A percentile compares a stretch with the other conserved stretches of the same genome.
These are phyloP conservation scores for Telfairia occidentalis DNA, from an alignment of 331 rosid species.

Conservation along the genomic window DNA sequence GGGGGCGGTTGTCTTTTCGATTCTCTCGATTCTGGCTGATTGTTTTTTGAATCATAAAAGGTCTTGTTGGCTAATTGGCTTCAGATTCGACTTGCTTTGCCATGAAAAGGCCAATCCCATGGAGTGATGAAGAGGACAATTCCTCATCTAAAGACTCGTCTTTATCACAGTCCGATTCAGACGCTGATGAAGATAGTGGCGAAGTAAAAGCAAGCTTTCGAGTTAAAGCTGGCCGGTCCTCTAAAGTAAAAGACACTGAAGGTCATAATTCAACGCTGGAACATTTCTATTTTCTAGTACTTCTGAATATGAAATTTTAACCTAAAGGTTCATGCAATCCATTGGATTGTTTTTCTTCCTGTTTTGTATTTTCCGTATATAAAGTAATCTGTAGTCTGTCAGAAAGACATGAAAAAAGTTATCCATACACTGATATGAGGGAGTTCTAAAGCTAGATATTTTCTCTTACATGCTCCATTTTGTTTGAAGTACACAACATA, in stretches of 20 bases:
- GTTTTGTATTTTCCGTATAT: neutral
- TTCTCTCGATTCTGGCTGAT: neutral
- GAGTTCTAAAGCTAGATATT: neutral
- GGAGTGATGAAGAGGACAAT: slow-evolving; percentile 55
- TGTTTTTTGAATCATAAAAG: neutral
- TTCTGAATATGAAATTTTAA: neutral
- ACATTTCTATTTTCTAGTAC: neutral
- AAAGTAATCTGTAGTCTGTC: neutral
- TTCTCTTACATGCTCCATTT: neutral
- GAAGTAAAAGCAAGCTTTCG: slow-evolving; percentile 29
- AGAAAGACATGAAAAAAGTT: neutral
- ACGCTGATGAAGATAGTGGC: slow-evolving; percentile 24
- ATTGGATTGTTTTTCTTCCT: neutral
- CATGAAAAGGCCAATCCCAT: slow-evolving; percentile 76
- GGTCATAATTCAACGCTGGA: slow-evolving; percentile 17
- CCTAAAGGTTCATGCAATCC: neutral
- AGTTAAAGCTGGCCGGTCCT: slow-evolving; percentile 13
- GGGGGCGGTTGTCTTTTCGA: neutral
- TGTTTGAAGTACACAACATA: neutral
- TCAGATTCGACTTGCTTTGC: slow-evolving; percentile 4
- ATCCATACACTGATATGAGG: neutral
- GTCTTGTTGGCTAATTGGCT: neutral
- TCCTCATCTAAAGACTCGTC: slow-evolving; percentile 44
- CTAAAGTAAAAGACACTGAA: slow-evolving; percentile 16
- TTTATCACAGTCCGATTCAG: slow-evolving; percentile 37